phyloP scores from a whole-genome alignment of 2,329 filamentous ascomycete genomes.

The Colletotrichum godetiae region DNA sequence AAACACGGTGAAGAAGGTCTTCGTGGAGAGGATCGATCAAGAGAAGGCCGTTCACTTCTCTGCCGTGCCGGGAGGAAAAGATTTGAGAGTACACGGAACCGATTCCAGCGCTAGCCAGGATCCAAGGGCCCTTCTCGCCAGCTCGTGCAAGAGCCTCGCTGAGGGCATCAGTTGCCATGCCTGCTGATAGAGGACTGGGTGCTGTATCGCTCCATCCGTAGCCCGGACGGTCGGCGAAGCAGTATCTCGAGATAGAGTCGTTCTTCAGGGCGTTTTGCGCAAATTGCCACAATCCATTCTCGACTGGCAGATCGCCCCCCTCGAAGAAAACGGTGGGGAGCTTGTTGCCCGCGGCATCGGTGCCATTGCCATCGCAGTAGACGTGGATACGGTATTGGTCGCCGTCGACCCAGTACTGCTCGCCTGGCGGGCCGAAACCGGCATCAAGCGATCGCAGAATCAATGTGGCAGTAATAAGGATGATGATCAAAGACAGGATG shows the following conservation, averaged over 20 bases:
- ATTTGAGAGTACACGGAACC: conserved; percentile 92
- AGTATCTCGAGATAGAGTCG: conserved; percentile 87
- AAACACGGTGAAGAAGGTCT: conserved; percentile 78
- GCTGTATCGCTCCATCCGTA: conserved; percentile 90
- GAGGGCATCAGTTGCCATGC: conserved; percentile 90
- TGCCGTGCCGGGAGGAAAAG: conserved; percentile 85
- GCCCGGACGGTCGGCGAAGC: conserved; percentile 94
- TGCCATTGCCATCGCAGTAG: conserved; percentile 82
- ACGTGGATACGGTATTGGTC: conserved; percentile 90
- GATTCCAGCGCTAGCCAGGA: conserved; percentile 86
- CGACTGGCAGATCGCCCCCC: conserved; percentile 82
- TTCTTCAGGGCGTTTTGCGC: conserved; percentile 81
- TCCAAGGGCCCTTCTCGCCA: conserved; percentile 88
- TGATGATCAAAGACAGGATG: conserved; percentile 73
- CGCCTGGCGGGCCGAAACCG: conserved; percentile 77
- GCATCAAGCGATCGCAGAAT: conserved; percentile 84
- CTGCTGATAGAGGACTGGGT: conserved; percentile 91
- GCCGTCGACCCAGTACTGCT: conserved; percentile 83
- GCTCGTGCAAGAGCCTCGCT: conserved; percentile 85
- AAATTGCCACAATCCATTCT: conserved; percentile 83
- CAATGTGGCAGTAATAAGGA: conserved; percentile 84
- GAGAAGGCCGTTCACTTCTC: conserved; percentile 80
- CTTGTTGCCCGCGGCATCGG: conserved; percentile 62
- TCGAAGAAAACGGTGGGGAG: conserved; percentile 89
- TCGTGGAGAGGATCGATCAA: conserved; percentile 92